Base-by-base conservation (phyloP, 805 yeast species). In the Soucietia sequanensis region DNA sequence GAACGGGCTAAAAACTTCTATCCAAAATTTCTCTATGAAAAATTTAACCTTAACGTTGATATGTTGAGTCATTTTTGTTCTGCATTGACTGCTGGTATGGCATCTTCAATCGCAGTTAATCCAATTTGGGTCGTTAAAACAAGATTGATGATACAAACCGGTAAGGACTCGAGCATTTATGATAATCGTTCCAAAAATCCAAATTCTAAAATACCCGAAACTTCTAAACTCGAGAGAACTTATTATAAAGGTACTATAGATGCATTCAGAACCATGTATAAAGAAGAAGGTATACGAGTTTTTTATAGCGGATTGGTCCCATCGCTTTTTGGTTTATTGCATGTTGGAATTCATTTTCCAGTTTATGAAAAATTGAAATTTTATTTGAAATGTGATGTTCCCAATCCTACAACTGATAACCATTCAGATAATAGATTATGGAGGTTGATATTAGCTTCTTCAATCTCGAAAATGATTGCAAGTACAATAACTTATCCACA, bases 51-150 rank as follows among this genome's bases (percentile, higher is more conserved):
- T 13, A 42, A 54, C 10, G 34, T 44, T 13, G 60, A 55, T 23
- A 43, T 59, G 3, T 27, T 59, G 23, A 58, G 59, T 34, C 79
- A 76, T 49, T 74, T 74, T 45, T 60, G 64, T 28, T 68, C 78
- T 34, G 97, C 99, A 1, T 72, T 91, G 32, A 75, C 87, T 4
- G 96, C 98, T 2, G 99, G 99, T 19, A 78, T 86, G 37, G 78
- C 81, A 6, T 84, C 95, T 2, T 84, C 98, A 1, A 69, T 87
- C 8, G 58, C 81, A 6, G 91, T 96, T 0, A 93, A 93, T 57
- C 99, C 99, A 8, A 86, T 91, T 10, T 93, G 99, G 99, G 98
- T 93, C 29, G 90, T 93, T 20, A 93, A 93, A 57, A 93, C 99
- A 1, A 69, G 99, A 51, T 65, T 93, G 33, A 93, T 93, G 98